Conservation (phyloP, 176 grass and related monocot genomes). For the Ananas comosus region DNA sequence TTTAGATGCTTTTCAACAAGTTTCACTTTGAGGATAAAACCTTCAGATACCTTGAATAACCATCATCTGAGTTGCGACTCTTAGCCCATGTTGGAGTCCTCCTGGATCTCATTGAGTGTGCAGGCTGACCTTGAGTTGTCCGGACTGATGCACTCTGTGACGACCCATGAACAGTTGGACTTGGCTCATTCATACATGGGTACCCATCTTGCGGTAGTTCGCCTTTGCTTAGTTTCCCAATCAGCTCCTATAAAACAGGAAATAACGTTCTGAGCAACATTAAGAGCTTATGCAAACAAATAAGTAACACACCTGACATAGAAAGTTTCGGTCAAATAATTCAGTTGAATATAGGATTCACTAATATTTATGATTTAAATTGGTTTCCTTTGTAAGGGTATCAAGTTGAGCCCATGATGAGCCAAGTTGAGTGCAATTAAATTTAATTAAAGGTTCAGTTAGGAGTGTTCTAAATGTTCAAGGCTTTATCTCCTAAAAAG, state of each 20-base stretch:
- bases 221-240: slow-evolving; percentile 69
- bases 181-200: slow-evolving; percentile 55
- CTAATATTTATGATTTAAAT: too few relatives aligned
- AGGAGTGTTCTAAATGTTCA: too few relatives aligned
- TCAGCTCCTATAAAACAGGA: slow-evolving; percentile 52
- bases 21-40: neutral
- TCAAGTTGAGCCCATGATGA: too few relatives aligned
- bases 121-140: slow-evolving; percentile 32
- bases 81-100: slow-evolving; percentile 83
- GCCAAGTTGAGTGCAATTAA: too few relatives aligned
- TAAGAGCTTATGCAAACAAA: neutral
- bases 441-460: too few relatives aligned
- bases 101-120: slow-evolving; percentile 61
- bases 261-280: neutral
- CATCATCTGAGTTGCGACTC: slow-evolving; percentile 47
- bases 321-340: too few relatives aligned
- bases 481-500: too few relatives aligned
- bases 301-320: too few relatives aligned
- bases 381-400: too few relatives aligned
- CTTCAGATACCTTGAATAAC: slow-evolving; percentile 64
- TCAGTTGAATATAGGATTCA: too few relatives aligned
- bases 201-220: slow-evolving; percentile 65
- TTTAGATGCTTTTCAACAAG: too few relatives aligned
- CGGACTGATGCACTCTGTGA: slow-evolving; percentile 8
- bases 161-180: slow-evolving; percentile 28